Conservation (phyloP, 176 grass and related monocot species). For the Aegilops bicornis region DNA sequence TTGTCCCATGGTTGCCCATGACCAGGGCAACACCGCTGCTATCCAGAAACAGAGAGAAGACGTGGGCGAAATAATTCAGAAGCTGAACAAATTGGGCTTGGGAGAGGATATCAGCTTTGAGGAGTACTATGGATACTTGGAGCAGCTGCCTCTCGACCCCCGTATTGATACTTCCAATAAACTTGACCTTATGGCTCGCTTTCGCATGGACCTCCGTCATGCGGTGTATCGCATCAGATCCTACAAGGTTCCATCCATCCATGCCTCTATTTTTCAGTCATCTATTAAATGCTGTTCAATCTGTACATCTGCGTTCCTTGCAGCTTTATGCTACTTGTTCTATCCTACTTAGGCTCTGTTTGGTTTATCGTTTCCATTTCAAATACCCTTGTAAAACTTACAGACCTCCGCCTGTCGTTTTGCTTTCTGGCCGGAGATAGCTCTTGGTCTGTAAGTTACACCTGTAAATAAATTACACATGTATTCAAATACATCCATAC, state of each 20-base stretch:
- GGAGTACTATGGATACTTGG: background rate
- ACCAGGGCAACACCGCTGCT: background rate
- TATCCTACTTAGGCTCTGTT: no score
- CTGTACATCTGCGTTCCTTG: background rate
- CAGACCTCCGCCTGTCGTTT: no score
- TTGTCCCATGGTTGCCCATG: background rate
- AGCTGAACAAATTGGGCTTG: background rate
- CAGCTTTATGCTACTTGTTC: background rate
- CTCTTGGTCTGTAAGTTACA: no score
- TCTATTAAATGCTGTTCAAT: background rate
- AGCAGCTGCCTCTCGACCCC: background rate
- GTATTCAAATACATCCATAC: no score
- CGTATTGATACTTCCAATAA: background rate
- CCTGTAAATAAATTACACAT: no score
- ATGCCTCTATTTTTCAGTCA: background rate
- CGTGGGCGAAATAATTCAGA: background rate
- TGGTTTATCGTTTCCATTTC: no score
- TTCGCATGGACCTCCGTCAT: background rate
- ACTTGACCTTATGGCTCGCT: background rate
- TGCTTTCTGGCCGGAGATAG: no score
- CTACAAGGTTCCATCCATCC: conserved; percentile 14
- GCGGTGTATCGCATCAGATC: conserved; percentile 12
- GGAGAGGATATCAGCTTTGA: conserved; percentile 8
- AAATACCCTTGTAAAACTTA: no score
- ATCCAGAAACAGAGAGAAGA: background rate